These are phyloP conservation scores for Pseudocercospora vitis DNA, from an alignment of 2,329 filamentous ascomycete species.

Conservation along the genomic window DNA sequence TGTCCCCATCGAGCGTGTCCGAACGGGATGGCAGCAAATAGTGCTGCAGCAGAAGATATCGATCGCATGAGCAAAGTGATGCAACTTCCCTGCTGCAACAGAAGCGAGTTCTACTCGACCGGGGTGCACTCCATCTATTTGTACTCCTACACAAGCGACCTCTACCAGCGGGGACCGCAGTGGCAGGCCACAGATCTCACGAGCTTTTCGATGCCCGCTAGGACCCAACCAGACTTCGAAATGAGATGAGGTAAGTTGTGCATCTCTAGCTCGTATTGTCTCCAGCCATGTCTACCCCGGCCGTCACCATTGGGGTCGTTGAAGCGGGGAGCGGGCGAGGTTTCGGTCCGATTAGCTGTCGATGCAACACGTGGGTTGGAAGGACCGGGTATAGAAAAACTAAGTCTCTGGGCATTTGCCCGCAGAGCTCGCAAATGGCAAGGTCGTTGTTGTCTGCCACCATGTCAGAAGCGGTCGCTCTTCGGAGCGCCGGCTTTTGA, in stretches of 20 bases:
- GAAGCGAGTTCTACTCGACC: too few species aligned
- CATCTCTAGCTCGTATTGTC: conserved; percentile 1
- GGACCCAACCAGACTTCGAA: not conserved
- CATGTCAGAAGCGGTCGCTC: conserved; percentile 6
- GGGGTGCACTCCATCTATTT: too few species aligned
- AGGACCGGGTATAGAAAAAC: not conserved
- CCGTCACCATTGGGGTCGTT: not conserved
- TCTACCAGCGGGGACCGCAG: not conserved
- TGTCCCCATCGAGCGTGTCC: conserved; percentile 7
- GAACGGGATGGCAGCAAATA: conserved; percentile 14
- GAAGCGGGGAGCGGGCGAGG: not conserved
- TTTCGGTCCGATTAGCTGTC: conserved; percentile 1
- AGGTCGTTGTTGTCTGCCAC: not conserved
- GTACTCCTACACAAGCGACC: not conserved
- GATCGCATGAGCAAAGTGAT: conserved; percentile 13
- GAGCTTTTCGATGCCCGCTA: conserved; percentile 6
- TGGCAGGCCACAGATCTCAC: conserved; percentile 1
- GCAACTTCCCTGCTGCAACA: conserved; percentile 2
- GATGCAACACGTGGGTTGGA: not conserved
- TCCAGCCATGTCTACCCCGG: conserved; percentile 1
- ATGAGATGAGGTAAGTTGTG: conserved; percentile 9
- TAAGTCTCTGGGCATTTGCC: conserved; percentile 1
- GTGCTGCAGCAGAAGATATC: conserved; percentile 13
- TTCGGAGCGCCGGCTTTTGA: conserved; percentile 9
- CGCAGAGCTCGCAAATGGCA: not conserved